Percentiles rank a stretch among this genome's conserved stretches.
Evolutionary conservation across 116 monocot genomes (phyloP).

Genomic region (Phalaenopsis hybrid): DNA sequence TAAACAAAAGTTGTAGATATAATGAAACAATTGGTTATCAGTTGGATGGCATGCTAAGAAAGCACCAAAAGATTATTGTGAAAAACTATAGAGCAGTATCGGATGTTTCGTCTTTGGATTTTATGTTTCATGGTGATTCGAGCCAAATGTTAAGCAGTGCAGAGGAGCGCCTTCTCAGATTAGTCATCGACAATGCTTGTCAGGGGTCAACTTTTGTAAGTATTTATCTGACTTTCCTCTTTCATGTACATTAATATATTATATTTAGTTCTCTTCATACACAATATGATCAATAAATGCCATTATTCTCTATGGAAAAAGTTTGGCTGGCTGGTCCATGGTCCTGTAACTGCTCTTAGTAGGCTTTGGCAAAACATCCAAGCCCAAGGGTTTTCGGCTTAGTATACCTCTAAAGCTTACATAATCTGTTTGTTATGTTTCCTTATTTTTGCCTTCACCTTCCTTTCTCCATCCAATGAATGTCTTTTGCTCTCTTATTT

Average conservation of each 20-base stretch:
- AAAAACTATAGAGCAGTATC: constrained; percentile 33
- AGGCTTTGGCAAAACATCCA: not conserved
- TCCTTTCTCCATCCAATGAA: not conserved
- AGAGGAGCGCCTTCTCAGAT: constrained; percentile 60
- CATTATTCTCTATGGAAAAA: not conserved
- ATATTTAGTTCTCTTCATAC: not conserved
- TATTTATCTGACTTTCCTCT: not conserved
- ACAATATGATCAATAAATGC: not conserved
- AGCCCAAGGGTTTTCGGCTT: not conserved
- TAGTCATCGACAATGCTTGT: constrained; percentile 51
- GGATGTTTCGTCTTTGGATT: constrained; percentile 38
- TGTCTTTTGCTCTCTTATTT: not conserved
- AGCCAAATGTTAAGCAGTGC: constrained; percentile 35
- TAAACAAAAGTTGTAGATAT: constrained; percentile 1
- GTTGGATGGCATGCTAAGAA: constrained; percentile 55
- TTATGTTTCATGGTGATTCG: constrained; percentile 39
- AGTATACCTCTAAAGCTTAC: not conserved
- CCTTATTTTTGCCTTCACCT: not conserved
- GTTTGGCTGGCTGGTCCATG: not conserved
- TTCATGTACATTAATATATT: not conserved
- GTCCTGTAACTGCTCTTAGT: not conserved
- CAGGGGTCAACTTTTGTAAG: constrained; percentile 60
- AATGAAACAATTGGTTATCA: constrained; percentile 24
- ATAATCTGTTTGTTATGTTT: not conserved
- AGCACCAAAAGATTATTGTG: constrained; percentile 46